phyloP scores from a whole-genome alignment of 106 monocot genomes.

The Dendrobium catenatum region DNA sequence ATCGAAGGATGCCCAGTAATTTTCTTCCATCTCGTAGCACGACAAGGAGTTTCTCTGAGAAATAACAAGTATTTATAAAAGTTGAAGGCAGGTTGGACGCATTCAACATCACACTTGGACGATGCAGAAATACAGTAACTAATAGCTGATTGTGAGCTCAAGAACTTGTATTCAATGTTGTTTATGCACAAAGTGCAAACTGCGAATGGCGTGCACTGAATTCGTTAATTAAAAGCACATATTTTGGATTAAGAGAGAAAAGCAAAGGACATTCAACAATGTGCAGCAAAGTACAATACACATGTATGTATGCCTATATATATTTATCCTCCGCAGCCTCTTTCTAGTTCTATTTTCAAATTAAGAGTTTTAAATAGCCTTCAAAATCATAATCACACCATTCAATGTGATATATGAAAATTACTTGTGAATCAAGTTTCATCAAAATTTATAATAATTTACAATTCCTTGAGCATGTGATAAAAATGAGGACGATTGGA shows the following conservation, averaged over 20 bases:
- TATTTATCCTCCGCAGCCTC: no score
- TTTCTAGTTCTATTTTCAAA: no score
- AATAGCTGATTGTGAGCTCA: background rate
- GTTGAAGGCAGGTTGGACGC: background rate
- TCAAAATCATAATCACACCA: no score
- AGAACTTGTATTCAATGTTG: background rate
- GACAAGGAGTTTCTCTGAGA: conserved; percentile 88
- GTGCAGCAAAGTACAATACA: background rate
- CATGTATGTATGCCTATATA: no score
- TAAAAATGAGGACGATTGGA: no score
- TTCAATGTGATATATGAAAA: no score
- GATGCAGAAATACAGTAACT: background rate
- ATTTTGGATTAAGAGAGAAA: background rate
- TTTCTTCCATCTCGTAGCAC: conserved; percentile 88
- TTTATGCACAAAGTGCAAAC: background rate
- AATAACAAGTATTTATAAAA: background rate
- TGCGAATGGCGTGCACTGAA: background rate
- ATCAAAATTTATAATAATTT: no score
- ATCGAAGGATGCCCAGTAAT: conserved; percentile 90
- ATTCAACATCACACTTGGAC: background rate
- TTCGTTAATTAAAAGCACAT: background rate
- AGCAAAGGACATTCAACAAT: background rate
- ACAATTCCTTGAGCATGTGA: no score
- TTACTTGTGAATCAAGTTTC: no score
- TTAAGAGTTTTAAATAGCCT: no score